phyloP scores from a whole-genome alignment of 2,329 filamentous ascomycete species.

The Talaromyces amestolkiae region DNA sequence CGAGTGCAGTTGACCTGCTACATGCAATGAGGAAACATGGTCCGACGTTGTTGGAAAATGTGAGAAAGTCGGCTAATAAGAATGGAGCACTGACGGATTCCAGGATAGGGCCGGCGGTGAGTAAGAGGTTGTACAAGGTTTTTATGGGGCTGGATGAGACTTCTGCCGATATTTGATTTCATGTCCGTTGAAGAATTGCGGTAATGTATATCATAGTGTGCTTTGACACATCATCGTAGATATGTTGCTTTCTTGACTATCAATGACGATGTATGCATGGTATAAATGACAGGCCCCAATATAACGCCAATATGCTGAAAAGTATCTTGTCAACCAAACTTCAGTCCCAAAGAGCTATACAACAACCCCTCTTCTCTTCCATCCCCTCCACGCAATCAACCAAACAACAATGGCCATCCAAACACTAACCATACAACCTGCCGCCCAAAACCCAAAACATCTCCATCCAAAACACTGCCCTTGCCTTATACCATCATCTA shows the following conservation, averaged over 20 bases:
- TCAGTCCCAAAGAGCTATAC: slow-evolving; percentile 43
- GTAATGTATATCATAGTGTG: neutral
- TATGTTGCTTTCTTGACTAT: neutral
- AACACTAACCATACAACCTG: slow-evolving; percentile 67
- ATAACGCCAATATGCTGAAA: neutral
- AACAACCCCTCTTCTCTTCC: slow-evolving; percentile 72
- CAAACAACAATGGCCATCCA: slow-evolving; percentile 73
- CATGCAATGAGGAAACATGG: slow-evolving; percentile 59
- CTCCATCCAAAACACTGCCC: slow-evolving; percentile 74
- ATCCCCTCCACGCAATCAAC: slow-evolving; percentile 80
- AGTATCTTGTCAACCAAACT: neutral
- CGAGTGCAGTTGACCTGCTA: slow-evolving; percentile 58
- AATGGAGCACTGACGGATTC: slow-evolving; percentile 46
- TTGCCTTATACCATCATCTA: neutral
- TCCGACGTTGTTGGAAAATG: slow-evolving; percentile 60
- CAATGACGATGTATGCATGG: neutral
- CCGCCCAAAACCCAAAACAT: slow-evolving; percentile 90
- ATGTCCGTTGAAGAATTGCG: neutral
- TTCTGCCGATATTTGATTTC: slow-evolving; percentile 42
- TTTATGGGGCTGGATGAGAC: slow-evolving; percentile 48
- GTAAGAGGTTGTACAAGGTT: slow-evolving; percentile 49
- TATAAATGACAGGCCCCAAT: neutral
- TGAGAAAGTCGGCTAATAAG: slow-evolving; percentile 53
- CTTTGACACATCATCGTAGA: neutral
- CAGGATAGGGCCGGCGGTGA: slow-evolving; percentile 48